Evolutionary conservation across 2,329 filamentous ascomycete genomes (phyloP).

Genomic region (Colletotrichum liriopes): DNA sequence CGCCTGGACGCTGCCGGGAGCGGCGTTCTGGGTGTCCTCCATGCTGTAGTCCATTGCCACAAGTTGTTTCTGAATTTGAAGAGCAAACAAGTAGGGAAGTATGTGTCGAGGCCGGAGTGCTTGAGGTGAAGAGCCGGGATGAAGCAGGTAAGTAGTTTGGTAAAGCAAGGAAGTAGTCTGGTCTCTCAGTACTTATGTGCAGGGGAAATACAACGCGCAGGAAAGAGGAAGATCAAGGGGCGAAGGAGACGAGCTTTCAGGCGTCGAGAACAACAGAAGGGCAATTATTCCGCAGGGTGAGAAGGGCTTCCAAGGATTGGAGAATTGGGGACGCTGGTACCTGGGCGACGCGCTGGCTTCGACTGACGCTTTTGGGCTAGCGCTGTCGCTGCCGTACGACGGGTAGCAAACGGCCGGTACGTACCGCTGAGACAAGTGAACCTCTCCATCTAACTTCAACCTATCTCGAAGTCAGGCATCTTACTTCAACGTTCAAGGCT

Average conservation of each 20-base stretch:
- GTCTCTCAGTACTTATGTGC: slow-evolving; percentile 20
- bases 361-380: slow-evolving; percentile 32
- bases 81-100: slow-evolving; percentile 2
- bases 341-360: slow-evolving; percentile 39
- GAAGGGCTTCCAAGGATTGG: slow-evolving; percentile 27
- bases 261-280: slow-evolving; percentile 33
- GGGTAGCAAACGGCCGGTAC: slow-evolving; percentile 27
- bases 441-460: background rate
- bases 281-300: slow-evolving; percentile 31
- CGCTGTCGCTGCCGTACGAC: slow-evolving; percentile 39
- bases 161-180: background rate
- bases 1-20: slow-evolving; percentile 73
- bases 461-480: background rate
- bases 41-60: slow-evolving; percentile 60
- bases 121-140: slow-evolving; percentile 5
- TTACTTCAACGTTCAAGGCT: background rate
- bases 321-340: slow-evolving; percentile 38
- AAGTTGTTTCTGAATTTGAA: background rate
- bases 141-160: slow-evolving; percentile 21
- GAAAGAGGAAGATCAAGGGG: slow-evolving; percentile 24
- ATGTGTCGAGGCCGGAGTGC: slow-evolving; percentile 6
- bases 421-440: slow-evolving; percentile 8
- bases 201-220: slow-evolving; percentile 12
- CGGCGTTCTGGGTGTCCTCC: slow-evolving; percentile 77
- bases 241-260: slow-evolving; percentile 17